A percentile compares a stretch with the other conserved stretches of the same genome.
phyloP scores from a whole-genome alignment of 805 yeast species.

The Blastobotrys attinorum region DNA sequence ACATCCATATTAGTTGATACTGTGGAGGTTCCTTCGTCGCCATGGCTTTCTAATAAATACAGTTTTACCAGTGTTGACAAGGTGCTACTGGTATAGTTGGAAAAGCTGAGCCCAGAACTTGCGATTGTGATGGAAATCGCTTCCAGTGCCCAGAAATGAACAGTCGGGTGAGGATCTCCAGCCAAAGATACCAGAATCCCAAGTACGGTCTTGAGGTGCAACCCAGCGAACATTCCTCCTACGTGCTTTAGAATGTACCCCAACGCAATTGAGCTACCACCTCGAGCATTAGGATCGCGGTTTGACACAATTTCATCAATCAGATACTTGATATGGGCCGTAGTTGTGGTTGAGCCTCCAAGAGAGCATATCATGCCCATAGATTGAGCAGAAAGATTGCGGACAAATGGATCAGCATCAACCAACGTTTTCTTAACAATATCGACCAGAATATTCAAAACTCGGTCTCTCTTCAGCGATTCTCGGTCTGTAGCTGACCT shows the following conservation, averaged over 20 bases:
- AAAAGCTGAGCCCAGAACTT: slow-evolving; percentile 43
- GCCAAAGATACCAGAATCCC: slow-evolving; percentile 54
- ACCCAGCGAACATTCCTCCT: slow-evolving; percentile 29
- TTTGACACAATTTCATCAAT: slow-evolving; percentile 60
- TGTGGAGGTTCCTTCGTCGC: slow-evolving; percentile 36
- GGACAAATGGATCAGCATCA: slow-evolving; percentile 34
- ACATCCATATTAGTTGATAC: slow-evolving; percentile 44
- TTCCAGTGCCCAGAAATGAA: slow-evolving; percentile 65
- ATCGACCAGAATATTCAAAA: slow-evolving; percentile 42
- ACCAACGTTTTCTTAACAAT: slow-evolving; percentile 39
- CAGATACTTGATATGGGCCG: slow-evolving; percentile 43
- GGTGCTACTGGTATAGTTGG: slow-evolving; percentile 36
- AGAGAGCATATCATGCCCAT: slow-evolving; percentile 42
- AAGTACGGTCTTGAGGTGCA: slow-evolving; percentile 39
- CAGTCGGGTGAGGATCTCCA: slow-evolving; percentile 77
- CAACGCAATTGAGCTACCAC: slow-evolving; percentile 44
- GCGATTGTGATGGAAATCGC: slow-evolving; percentile 51
- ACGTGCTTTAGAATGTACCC: slow-evolving; percentile 39
- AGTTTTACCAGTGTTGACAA: slow-evolving; percentile 35
- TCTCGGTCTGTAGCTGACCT: slow-evolving; percentile 13
- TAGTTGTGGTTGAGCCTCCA: slow-evolving; percentile 22
- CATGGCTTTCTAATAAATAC: slow-evolving; percentile 42
- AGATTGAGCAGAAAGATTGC: slow-evolving; percentile 46
- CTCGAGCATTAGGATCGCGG: slow-evolving; percentile 56
- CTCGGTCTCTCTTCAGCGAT: slow-evolving; percentile 27